Conservation (phyloP, 306 rosid genomes). For the Rosa lucieae region DNA sequence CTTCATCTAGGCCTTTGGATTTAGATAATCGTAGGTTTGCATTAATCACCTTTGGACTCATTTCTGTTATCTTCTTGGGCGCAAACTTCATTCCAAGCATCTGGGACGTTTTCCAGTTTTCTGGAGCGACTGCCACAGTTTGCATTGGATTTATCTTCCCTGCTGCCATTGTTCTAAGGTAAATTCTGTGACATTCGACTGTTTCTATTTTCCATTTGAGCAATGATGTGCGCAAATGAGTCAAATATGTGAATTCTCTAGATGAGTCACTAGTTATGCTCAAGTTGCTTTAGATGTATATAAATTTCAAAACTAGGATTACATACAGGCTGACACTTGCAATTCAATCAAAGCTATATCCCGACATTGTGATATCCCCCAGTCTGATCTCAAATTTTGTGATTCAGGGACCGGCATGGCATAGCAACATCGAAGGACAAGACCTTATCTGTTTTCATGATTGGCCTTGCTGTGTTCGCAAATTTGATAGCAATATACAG, state of each 20-base stretch:
- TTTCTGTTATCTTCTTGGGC: slow-evolving; percentile 44
- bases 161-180: slow-evolving; percentile 69
- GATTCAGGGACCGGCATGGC: slow-evolving; percentile 32
- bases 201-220: neutral
- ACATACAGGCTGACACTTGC: neutral
- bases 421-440: slow-evolving; percentile 31
- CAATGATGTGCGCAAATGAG: neutral
- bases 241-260: neutral
- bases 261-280: neutral
- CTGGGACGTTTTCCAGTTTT: slow-evolving; percentile 68
- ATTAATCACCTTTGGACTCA: slow-evolving; percentile 47
- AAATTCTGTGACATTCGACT: slow-evolving; percentile 3
- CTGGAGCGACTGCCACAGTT: slow-evolving; percentile 75
- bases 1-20: slow-evolving; percentile 46
- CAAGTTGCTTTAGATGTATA: neutral
- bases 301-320: neutral
- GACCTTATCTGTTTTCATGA: slow-evolving; percentile 30
- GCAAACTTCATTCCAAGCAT: slow-evolving; percentile 72
- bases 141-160: slow-evolving; percentile 72
- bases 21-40: slow-evolving; percentile 38
- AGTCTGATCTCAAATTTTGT: slow-evolving; percentile 1
- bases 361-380: neutral
- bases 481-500: slow-evolving; percentile 61
- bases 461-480: slow-evolving; percentile 38
- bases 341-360: neutral